Base-by-base conservation (phyloP, 1,139 yeast species). In the Citeromyces siamensis region DNA sequence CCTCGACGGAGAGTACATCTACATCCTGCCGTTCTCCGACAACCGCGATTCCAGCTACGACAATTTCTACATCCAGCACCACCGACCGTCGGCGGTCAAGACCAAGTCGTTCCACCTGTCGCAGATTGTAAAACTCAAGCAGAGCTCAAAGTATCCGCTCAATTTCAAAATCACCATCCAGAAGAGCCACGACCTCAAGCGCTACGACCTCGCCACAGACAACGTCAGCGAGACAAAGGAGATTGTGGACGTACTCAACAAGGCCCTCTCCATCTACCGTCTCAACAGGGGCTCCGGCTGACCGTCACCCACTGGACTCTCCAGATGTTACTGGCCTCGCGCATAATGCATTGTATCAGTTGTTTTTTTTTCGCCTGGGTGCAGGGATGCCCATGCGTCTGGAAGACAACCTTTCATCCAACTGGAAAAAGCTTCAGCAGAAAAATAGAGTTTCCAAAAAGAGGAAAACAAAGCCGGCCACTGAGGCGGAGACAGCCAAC, bases 1-100 rank as follows among this genome's bases (percentile, higher is more conserved):
- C 2, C 72, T 90, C 33, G 97, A 90, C 55, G 97, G 97, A 14
- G 95, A 86, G 49, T 88, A 86, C 51, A 75, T 90, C 12, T 93
- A 88, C 52, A 70, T 90, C 38, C 75, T 88, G 48, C 96, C 97
- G 2, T 75, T 88, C 2, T 81, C 77, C 45, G 83, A 79, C 42
- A 75, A 76, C 38, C 71, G 74, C 46, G 76, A 71, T 8, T 47
- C 54, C 2, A 48, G 57, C 54, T 45, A 53, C 49, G 46, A 81
- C 42, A 71, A 70, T 45, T 73, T 81, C 46, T 13, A 26, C 31
- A 26, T 26, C 5, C 31, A 26, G 31, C 31, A 26, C 16, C 31
- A 26, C 16, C 31, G 31, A 13, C 31, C 31, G 5, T 26, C 31
- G 3, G 16, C 31, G 17, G 16, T 26, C 17, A 88, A 88, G 52